Percentiles rank a stretch among this genome's conserved stretches.
phyloP scores from a whole-genome alignment of 2,329 filamentous ascomycete genomes.

The Chaetomium strumarium region DNA sequence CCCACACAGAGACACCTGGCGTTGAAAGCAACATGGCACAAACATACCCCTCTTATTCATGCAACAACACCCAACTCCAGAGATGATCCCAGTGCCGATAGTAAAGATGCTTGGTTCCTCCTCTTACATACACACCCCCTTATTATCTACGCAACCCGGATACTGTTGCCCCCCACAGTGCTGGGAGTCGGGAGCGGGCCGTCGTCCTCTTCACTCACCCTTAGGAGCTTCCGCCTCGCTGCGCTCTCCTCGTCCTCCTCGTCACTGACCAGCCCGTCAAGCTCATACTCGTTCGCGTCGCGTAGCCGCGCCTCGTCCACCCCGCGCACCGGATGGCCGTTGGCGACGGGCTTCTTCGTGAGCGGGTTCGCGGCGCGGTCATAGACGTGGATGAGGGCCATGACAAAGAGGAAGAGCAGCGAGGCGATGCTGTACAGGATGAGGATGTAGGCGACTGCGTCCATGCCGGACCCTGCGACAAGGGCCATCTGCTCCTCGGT shows the following conservation, averaged over 20 bases:
- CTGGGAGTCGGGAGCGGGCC: slow-evolving; percentile 40
- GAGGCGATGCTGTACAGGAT: slow-evolving; percentile 89
- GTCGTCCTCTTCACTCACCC: slow-evolving; percentile 29
- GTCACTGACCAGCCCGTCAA: slow-evolving; percentile 84
- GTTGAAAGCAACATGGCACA: too few relatives aligned
- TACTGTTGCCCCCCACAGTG: slow-evolving; percentile 34
- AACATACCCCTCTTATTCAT: too few relatives aligned
- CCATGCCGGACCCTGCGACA: slow-evolving; percentile 66
- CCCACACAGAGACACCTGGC: too few relatives aligned
- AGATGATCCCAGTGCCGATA: neutral
- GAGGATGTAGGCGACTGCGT: slow-evolving; percentile 86
- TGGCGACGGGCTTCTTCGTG: slow-evolving; percentile 33
- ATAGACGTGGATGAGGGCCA: slow-evolving; percentile 81
- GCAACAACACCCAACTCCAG: neutral
- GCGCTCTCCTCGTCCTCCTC: slow-evolving; percentile 61
- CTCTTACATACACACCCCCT: neutral
- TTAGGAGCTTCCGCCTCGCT: slow-evolving; percentile 34
- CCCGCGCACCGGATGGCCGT: slow-evolving; percentile 33
- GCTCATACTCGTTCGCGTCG: slow-evolving; percentile 88
- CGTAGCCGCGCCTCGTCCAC: slow-evolving; percentile 53
- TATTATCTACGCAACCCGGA: slow-evolving; percentile 9
- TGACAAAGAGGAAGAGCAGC: slow-evolving; percentile 82
- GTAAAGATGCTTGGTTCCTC: neutral
- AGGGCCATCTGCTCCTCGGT: slow-evolving; percentile 93
- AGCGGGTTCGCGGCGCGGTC: slow-evolving; percentile 50